Percentiles rank a stretch among this genome's conserved stretches.
Evolutionary conservation across 2,329 filamentous ascomycete genomes (phyloP).

Genomic region (Harringtonia lauricola): DNA sequence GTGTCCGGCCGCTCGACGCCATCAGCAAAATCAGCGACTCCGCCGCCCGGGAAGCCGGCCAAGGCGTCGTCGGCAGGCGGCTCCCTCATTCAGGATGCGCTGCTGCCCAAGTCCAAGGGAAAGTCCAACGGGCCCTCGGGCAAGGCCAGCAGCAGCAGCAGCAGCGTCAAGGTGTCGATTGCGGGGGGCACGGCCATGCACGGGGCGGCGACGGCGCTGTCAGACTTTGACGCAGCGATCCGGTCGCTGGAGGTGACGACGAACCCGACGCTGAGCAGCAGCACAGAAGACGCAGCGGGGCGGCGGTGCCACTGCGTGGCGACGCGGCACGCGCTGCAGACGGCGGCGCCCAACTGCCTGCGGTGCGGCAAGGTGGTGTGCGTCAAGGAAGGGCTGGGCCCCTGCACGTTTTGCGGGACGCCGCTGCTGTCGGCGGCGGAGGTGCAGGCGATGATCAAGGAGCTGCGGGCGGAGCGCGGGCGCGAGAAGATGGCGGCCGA

Average conservation of each 20-base stretch:
- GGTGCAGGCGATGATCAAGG: slow-evolving; percentile 73
- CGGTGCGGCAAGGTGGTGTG: slow-evolving; percentile 93
- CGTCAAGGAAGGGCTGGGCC: slow-evolving; percentile 84
- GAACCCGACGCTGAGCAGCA: slow-evolving; percentile 54
- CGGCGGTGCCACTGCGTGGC: slow-evolving; percentile 82
- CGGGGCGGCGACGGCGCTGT: slow-evolving; percentile 62
- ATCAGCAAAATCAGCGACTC: neutral
- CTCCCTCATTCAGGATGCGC: slow-evolving; percentile 67
- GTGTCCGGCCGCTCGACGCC: no score
- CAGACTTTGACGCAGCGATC: slow-evolving; percentile 70
- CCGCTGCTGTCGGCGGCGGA: slow-evolving; percentile 63
- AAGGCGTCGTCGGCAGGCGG: slow-evolving; percentile 60
- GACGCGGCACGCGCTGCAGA: slow-evolving; percentile 73
- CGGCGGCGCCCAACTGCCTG: slow-evolving; percentile 87
- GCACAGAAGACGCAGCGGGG: slow-evolving; percentile 38
- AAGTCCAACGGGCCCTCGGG: slow-evolving; percentile 41
- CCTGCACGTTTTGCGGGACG: slow-evolving; percentile 80
- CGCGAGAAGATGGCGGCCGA: slow-evolving; percentile 77
- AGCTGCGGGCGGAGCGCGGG: slow-evolving; percentile 75
- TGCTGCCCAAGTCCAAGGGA: slow-evolving; percentile 40
- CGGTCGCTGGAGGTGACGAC: slow-evolving; percentile 83
- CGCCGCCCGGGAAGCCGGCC: slow-evolving; percentile 32
- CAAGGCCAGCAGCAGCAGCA: slow-evolving; percentile 13
- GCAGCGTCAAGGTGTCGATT: slow-evolving; percentile 55
- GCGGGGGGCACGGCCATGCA: slow-evolving; percentile 74